Base-by-base conservation (phyloP, 176 grass and related monocot genomes). In the Bothriochloa decipiens region DNA sequence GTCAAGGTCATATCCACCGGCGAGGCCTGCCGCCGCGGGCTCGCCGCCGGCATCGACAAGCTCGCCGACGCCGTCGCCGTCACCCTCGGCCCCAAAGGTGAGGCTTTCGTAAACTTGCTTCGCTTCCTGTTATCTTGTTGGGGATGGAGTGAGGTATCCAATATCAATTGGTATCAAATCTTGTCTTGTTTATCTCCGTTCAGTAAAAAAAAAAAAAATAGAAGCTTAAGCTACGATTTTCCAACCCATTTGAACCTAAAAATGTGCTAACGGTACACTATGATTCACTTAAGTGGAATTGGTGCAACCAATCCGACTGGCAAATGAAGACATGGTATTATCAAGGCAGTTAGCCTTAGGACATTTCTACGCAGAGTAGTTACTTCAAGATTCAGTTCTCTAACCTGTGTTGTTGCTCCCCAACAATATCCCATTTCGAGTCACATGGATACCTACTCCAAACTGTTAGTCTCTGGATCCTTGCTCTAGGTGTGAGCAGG, bases 71-170 rank as follows among this genome's bases (percentile, higher is more conserved):
- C 93, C 12, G 92, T 98, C 20, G 80, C 89, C 0, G 89, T 98
- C 57, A 98, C 95, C 53, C 90, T 95, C 81, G 95, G 92, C 7
- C 95, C 95, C 16, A 98, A 90, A 95, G 92, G 95, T 97, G 63
- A 14, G 57, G 11, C 35, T 69, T 63, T 58, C 4, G 33, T 77
- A 69, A 40, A 1, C 62, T 81, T 81, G 55, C 65, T 80, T 37
- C 46, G 62, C 50, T 77, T 83, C 68, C 62, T 29, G 11, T 70
- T 87, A 13, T 76, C 7, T 18, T 45, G 25, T 10, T 81, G 42
- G 42, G 55, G n/a, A 49, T 47, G 28, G 32, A n/a, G 2, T 15
- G 62, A 71, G 71, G 53, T 50, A 7, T 11, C 10, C 1, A 37
- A 53, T 49, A 28, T 17, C n/a, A 0, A 11, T 80, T 66, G 55